These are phyloP conservation scores for Triangularia verruculosa DNA, from an alignment of 2,329 filamentous ascomycete genomes.

Conservation along the genomic window DNA sequence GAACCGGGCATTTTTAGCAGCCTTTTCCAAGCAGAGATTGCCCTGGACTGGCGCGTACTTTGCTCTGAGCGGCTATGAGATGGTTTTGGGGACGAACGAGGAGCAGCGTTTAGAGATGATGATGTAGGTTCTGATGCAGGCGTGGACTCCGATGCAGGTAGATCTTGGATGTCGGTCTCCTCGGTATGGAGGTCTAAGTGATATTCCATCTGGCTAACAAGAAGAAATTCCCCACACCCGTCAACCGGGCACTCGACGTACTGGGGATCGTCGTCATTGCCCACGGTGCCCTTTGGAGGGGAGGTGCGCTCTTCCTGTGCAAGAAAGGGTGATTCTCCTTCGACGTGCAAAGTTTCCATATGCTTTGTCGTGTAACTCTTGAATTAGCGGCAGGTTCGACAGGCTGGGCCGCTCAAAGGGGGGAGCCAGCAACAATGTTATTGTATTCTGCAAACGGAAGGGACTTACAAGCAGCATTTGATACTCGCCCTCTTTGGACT, in stretches of 20 bases:
- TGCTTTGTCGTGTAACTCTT: slow-evolving; percentile 24
- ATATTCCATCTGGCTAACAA: slow-evolving; percentile 49
- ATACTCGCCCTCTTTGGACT: slow-evolving; percentile 32
- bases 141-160: neutral
- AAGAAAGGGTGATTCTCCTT: slow-evolving; percentile 27
- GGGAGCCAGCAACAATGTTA: neutral
- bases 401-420: neutral
- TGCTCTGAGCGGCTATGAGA: slow-evolving; percentile 8
- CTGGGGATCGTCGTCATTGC: slow-evolving; percentile 32
- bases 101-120: slow-evolving; percentile 4
- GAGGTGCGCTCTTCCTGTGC: slow-evolving; percentile 25
- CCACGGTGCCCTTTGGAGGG: slow-evolving; percentile 2
- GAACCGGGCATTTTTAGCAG: slow-evolving; percentile 26
- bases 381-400: neutral
- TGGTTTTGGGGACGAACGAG: slow-evolving; percentile 19
- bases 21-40: slow-evolving; percentile 33
- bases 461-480: slow-evolving; percentile 36
- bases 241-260: slow-evolving; percentile 55
- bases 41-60: slow-evolving; percentile 22
- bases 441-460: slow-evolving; percentile 4
- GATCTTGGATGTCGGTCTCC: slow-evolving; percentile 40
- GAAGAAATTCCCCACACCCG: slow-evolving; percentile 58
- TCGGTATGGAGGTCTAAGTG: slow-evolving; percentile 59
- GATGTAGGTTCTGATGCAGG: neutral
- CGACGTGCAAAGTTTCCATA: slow-evolving; percentile 31